Evolutionary conservation across 108 stramenopile species (phyloP).

Genomic region (Nitzschia sp.): DNA sequence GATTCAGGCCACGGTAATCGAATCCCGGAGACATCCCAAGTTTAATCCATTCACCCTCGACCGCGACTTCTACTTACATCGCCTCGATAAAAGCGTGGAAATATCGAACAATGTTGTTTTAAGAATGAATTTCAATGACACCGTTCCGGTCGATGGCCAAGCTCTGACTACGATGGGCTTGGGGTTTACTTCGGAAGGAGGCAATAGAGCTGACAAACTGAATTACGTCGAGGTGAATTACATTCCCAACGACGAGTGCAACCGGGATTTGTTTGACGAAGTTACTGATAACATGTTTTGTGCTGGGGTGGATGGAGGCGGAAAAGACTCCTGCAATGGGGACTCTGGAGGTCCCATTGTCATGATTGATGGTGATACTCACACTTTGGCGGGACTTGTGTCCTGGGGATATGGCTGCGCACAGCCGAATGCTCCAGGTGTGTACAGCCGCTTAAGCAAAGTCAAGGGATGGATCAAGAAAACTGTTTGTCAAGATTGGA

Average conservation of each 20-base stretch:
- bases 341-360: constrained; percentile 58
- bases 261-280: background rate
- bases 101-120: background rate
- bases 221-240: background rate
- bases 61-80: constrained; percentile 20
- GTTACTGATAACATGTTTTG: constrained; percentile 16
- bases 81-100: background rate
- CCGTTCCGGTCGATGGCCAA: constrained; percentile 28
- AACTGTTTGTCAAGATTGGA: constrained; percentile 45
- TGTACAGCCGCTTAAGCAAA: constrained; percentile 56
- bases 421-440: constrained; percentile 39
- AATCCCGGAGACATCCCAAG: constrained; percentile 31
- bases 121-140: constrained; percentile 7
- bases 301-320: constrained; percentile 5
- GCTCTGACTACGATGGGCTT: constrained; percentile 53
- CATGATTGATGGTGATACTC: constrained; percentile 18
- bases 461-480: constrained; percentile 55
- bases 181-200: constrained; percentile 8
- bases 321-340: constrained; percentile 52
- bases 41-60: constrained; percentile 24
- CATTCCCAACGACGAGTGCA: constrained; percentile 1
- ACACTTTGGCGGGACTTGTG: constrained; percentile 18
- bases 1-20: constrained; percentile 1
- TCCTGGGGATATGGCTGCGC: constrained; percentile 36
- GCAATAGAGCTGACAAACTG: background rate